Base-by-base conservation (phyloP, 257 asterid species). In the Capsicum baccatum region DNA sequence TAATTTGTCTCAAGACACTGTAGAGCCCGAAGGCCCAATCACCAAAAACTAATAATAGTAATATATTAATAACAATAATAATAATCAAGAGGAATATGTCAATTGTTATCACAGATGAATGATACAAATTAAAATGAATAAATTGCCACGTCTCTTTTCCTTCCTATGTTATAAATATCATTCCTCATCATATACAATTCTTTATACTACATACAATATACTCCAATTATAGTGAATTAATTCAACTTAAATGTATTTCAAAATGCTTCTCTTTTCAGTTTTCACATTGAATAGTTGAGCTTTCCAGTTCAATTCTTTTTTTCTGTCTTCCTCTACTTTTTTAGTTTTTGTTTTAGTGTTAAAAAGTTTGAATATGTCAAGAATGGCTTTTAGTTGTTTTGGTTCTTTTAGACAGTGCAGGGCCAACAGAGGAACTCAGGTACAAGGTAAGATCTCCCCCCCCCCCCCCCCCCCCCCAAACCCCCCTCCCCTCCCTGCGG, bases 21-120 rank as follows among this genome's bases (percentile, higher is more conserved):
- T 17, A 58, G 26, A 8, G 26, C 64, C 64, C 3, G 9, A 4
- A 62, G 37, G 12, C 15, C 15, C 68, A 14, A 69, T 39, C 4
- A 68, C 4, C 6, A 14, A 67, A 16, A 16, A 8, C 15, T 14
- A 67, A 1, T 35, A 35, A 1, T 39, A 39, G 2, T 39, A 39
- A 39, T 39, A 39, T 39, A 39, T 39, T 39, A 39, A 39, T 39
- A 26, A 26, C 5, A 39, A 39, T 39, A 3, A 39, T 39, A 39
- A 39, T 39, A 39, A 39, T 64, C 9, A 64, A 71, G 33, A 44
- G 2, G 3, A 71, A 44, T 17, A 17, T 71, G 79, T 71, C 79
- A 71, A 13, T 7, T 66, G 73, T 66, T 44, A 33, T 66, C 73
- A 66, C 48, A 69, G 78, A 69, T 68, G 78, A 8, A 68, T 68